Conservation (phyloP, 257 asterid genomes). For the Forsythia suspensa region DNA sequence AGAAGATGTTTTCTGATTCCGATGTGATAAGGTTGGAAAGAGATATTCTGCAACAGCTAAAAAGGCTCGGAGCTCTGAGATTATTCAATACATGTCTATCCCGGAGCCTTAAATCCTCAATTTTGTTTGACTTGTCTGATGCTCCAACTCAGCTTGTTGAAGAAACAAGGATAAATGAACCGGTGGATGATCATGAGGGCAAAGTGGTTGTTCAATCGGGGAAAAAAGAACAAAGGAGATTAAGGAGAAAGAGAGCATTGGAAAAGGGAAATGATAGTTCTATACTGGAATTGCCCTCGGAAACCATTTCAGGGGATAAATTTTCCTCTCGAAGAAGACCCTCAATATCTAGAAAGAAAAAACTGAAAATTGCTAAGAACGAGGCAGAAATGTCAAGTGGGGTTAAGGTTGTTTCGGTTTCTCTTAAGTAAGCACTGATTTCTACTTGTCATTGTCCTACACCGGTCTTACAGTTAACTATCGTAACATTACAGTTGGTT, state of each 20-base stretch:
- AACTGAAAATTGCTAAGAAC: constrained; percentile 48
- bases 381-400: constrained; percentile 84
- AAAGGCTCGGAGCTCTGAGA: constrained; percentile 75
- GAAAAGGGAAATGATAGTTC: constrained; percentile 25
- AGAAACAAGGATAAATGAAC: constrained; percentile 30
- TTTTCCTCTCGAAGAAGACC: constrained; percentile 29
- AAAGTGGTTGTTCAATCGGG: constrained; percentile 55
- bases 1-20: constrained; percentile 60
- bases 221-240: constrained; percentile 53
- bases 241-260: constrained; percentile 45
- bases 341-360: constrained; percentile 41
- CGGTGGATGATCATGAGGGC: constrained; percentile 20
- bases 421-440: constrained; percentile 14
- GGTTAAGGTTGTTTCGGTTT: constrained; percentile 64
- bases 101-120: constrained; percentile 40
- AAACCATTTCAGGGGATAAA: constrained; percentile 17
- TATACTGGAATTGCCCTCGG: constrained; percentile 20
- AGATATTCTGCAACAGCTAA: constrained; percentile 70
- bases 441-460: constrained; percentile 19
- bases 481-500: constrained; percentile 51
- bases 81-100: constrained; percentile 61
- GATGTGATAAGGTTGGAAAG: constrained; percentile 52
- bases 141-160: constrained; percentile 36
- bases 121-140: constrained; percentile 24
- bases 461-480: constrained; percentile 22